Evolutionary conservation across 2,329 filamentous ascomycete genomes (phyloP).

Genomic region (Colletotrichum aenigma): DNA sequence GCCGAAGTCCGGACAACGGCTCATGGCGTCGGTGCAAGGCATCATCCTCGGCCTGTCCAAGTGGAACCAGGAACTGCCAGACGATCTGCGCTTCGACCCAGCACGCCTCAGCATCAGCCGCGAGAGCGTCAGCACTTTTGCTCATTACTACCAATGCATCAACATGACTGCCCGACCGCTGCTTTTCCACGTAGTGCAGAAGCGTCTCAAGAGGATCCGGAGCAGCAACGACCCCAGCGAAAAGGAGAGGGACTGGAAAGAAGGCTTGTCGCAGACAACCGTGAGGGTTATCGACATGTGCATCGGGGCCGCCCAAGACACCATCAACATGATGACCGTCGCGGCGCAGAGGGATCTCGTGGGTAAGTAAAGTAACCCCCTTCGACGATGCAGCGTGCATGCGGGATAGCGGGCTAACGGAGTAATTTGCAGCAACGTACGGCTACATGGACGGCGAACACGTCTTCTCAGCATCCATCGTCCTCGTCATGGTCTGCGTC

Average conservation of each 20-base stretch:
- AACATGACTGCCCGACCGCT: constrained; percentile 36
- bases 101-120: constrained; percentile 47
- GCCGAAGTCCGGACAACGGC: constrained; percentile 47
- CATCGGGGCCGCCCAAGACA: constrained; percentile 32
- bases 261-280: constrained; percentile 34
- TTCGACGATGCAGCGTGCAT: background rate
- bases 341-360: constrained; percentile 43
- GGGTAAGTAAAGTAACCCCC: constrained; percentile 38
- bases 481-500: constrained; percentile 38
- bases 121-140: constrained; percentile 45
- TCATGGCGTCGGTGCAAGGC: constrained; percentile 54
- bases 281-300: constrained; percentile 34
- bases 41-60: constrained; percentile 53
- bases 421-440: constrained; percentile 27
- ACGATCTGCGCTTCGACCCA: constrained; percentile 52
- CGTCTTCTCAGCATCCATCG: constrained; percentile 33
- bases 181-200: constrained; percentile 32
- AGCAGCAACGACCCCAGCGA: constrained; percentile 8
- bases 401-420: background rate
- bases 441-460: constrained; percentile 38
- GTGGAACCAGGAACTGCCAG: constrained; percentile 54
- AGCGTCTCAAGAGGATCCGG: constrained; percentile 20
- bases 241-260: constrained; percentile 14
- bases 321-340: constrained; percentile 27
- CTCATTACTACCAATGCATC: constrained; percentile 37